These are phyloP conservation scores for Phaseolus coccineus DNA, from an alignment of 331 rosid genomes.

Conservation along the genomic window DNA sequence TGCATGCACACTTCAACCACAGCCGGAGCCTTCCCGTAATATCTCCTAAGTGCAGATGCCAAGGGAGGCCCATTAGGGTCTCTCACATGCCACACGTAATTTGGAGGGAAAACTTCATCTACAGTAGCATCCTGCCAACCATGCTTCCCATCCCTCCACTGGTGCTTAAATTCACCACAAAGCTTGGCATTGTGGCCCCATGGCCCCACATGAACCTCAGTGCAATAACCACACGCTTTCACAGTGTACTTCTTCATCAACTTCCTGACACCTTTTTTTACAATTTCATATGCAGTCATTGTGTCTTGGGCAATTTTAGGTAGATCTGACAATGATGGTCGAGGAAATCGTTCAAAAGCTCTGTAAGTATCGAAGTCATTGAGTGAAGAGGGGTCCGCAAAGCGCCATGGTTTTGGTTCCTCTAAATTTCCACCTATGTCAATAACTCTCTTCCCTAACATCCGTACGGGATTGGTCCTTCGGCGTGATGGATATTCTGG, in stretches of 20 bases:
- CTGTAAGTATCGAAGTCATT: constrained; percentile 77
- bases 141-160: constrained; percentile 99
- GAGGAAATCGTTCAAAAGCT: constrained; percentile 65
- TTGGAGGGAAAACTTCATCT: constrained; percentile 90
- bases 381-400: constrained; percentile 59
- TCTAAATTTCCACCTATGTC: constrained; percentile 81
- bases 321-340: constrained; percentile 60
- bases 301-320: constrained; percentile 87
- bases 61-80: constrained; percentile 81
- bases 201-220: constrained; percentile 98
- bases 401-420: constrained; percentile 71
- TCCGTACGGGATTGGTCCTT: constrained; percentile 77
- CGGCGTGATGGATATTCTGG: constrained; percentile 94
- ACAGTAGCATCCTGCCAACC: constrained; percentile 97
- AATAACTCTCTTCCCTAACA: constrained; percentile 74
- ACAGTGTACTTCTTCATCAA: constrained; percentile 90
- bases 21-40: constrained; percentile 93
- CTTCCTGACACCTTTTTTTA: constrained; percentile 65
- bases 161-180: constrained; percentile 96
- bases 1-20: constrained; percentile 90
- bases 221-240: constrained; percentile 95
- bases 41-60: constrained; percentile 65
- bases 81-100: constrained; percentile 91
- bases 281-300: constrained; percentile 69
- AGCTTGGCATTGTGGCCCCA: constrained; percentile 98